These are phyloP conservation scores for Knoxdaviesia proteae DNA, from an alignment of 2,329 filamentous ascomycete species.

Conservation along the genomic window DNA sequence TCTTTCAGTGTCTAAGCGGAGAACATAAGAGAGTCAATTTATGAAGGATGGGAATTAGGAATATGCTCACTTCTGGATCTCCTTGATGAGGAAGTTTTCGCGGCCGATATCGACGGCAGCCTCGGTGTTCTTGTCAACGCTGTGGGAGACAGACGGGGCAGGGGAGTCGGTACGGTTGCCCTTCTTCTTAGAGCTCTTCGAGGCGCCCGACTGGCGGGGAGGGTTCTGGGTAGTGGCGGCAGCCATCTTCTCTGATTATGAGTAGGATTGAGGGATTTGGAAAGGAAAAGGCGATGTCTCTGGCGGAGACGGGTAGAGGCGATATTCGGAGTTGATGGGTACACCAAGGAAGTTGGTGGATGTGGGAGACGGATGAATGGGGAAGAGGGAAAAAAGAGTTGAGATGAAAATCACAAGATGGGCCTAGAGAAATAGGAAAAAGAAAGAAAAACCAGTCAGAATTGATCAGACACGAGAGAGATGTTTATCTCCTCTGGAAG, in stretches of 20 bases:
- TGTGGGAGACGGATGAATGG: slow-evolving; percentile 2
- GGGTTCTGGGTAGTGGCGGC: slow-evolving; percentile 32
- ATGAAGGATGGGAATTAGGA: slow-evolving; percentile 5
- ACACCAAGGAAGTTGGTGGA: not conserved
- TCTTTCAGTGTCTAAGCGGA: not conserved
- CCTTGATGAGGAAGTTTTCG: slow-evolving; percentile 67
- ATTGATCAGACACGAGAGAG: not conserved
- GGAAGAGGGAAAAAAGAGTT: not conserved
- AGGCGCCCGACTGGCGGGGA: slow-evolving; percentile 16
- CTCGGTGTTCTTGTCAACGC: slow-evolving; percentile 30
- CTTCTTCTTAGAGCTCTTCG: slow-evolving; percentile 46
- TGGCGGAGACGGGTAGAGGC: not conserved
- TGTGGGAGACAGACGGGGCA: slow-evolving; percentile 26
- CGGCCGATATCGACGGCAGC: slow-evolving; percentile 31
- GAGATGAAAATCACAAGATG: not conserved
- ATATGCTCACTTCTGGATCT: slow-evolving; percentile 62
- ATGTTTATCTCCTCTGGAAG: not conserved
- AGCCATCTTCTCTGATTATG: slow-evolving; percentile 25
- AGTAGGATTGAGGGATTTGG: not conserved
- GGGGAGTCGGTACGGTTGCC: slow-evolving; percentile 35
- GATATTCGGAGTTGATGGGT: no score
- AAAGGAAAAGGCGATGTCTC: not conserved
- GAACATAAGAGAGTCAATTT: slow-evolving; percentile 1
- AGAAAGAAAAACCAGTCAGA: not conserved
- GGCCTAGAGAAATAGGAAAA: no score